Base-by-base conservation (phyloP, 1,284 basidiomycete genomes). In the Wallemia ichthyophaga region DNA sequence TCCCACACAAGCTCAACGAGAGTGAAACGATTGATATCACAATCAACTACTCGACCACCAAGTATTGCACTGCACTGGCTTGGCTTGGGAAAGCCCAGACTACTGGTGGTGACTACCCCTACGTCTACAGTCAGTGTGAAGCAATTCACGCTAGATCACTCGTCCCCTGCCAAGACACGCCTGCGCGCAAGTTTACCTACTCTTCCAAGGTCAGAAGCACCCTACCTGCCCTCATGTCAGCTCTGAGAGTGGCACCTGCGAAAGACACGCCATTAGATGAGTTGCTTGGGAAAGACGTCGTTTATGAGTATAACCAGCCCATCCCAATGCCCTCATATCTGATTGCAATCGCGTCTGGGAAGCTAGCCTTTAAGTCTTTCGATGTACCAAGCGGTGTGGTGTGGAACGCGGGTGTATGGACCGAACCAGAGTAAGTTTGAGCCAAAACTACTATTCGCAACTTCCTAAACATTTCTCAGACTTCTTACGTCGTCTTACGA, bases 21-120 rank as follows among this genome's bases (percentile, higher is more conserved):
- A 78, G 74, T 2, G 69, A 76, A 25, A 71, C 68, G 1, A 65
- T 80, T 28, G 71, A 73, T n/a, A 73, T 86, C 58, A 74, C 73
- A 28, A 73, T 92, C 61, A 69, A 65, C 55, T 88, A 88, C 68
- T 74, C 75, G 32, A 92, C 89, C 1, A 85, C 85, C 2, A 72
- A 78, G 60, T 73, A 79, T 27, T 83, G 81, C 68, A 84, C 80
- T 13, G 87, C 91, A 0, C 73, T 98, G n/a, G 91, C 92, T 61
- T 98, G 91, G 88, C 76, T 96, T 27, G 78, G 78, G 32, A 83
- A 86, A 64, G 79, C 83, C 62, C 89, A 95, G 71, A 96, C 91
- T 0, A 84, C 87, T 62, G 83, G 83, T 24, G 85, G 87, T 66
- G 72, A 74, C 60, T 81, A 84, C 70, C 84, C 87, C 0, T 95